Percentiles rank a stretch among this genome's conserved stretches.
Evolutionary conservation across 768 basidiomycete species (phyloP).

Genomic region (Tulasnella sp.): DNA sequence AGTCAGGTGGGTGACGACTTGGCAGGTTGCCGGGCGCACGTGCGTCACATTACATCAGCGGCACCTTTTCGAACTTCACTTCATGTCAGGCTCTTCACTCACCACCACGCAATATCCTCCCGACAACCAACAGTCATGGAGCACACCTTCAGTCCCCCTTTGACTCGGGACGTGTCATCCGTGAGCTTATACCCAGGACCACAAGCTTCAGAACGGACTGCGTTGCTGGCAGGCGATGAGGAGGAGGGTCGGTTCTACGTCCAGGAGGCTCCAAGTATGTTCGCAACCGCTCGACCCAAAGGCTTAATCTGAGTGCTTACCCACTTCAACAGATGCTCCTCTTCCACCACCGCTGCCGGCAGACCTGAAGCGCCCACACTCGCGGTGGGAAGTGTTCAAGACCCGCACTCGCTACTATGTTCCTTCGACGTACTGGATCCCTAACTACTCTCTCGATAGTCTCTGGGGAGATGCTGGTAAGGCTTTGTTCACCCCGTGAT

Average conservation of each 20-base stretch:
- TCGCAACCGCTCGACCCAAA: background rate
- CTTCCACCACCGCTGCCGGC: background rate
- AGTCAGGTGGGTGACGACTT: background rate
- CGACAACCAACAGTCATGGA: background rate
- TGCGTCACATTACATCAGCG: background rate
- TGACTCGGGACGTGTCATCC: background rate
- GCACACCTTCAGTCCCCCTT: background rate
- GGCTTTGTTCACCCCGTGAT: background rate
- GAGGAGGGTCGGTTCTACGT: constrained; percentile 4
- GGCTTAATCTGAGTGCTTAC: background rate
- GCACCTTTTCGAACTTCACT: background rate
- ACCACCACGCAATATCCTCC: background rate
- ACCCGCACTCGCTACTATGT: constrained; percentile 59
- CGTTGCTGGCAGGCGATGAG: constrained; percentile 7
- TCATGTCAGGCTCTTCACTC: background rate
- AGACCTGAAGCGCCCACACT: background rate
- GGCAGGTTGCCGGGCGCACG: background rate
- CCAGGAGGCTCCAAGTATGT: background rate
- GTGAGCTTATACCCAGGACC: background rate
- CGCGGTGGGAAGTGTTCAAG: constrained; percentile 14
- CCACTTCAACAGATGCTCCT: background rate
- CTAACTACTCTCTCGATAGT: constrained; percentile 58
- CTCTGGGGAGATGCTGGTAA: constrained; percentile 22
- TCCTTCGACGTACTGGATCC: constrained; percentile 70
- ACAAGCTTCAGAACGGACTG: background rate